Evolutionary conservation across 2,329 filamentous ascomycete species (phyloP), one percentile per base, ranked within the genome.

Genomic region (Hymenoscyphus scutula): DNA sequence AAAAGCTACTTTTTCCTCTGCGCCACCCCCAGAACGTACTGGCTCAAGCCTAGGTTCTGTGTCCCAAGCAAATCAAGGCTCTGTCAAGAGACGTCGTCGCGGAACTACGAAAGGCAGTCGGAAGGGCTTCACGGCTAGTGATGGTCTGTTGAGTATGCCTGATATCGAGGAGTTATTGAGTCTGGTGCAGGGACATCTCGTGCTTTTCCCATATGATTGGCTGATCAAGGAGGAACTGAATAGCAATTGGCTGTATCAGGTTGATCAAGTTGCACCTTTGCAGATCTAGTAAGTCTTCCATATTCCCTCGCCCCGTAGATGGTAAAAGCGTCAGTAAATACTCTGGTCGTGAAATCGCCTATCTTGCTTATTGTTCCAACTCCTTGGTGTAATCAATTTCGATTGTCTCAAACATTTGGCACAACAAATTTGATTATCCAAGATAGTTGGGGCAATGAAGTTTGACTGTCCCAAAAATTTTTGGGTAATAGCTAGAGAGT

Each of bases 201-300:
- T 99, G 29, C 80, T 91, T 67, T 99, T 96, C 81, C 95, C 95
- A 5, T 97, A 98, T 76, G 92, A 99, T 72, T 99, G 96, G 92
- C 84, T 97, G 60, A 85, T 90, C 70, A 90, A 89, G 61, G 95
- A 98, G 78, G 95, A 98, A 79, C 86, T 88, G 72, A 93, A 92
- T 68, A 91, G 92, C 62, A 96, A 97, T 74, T 99, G 95, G 95
- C 84, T 97, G 66, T 98, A 97, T 77, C 92, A 94, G 73, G 91
- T 98, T 61, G 95, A 99, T 76, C 89, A 96, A 76, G 89, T 99
- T 74, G 96, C 95, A 71, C 95, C 95, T 62, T 81, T 99, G 77
- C 92, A 97, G 78, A 98, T 99, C 72, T 99, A 99, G 90, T 92
- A 82, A 88, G 89, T 83, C 45, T n/a, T 30, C 19, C 7, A 8